Evolutionary conservation across 176 grass and related monocot genomes (phyloP), one percentile per base, ranked within the genome.

Genomic region (Triticum dicoccoides): DNA sequence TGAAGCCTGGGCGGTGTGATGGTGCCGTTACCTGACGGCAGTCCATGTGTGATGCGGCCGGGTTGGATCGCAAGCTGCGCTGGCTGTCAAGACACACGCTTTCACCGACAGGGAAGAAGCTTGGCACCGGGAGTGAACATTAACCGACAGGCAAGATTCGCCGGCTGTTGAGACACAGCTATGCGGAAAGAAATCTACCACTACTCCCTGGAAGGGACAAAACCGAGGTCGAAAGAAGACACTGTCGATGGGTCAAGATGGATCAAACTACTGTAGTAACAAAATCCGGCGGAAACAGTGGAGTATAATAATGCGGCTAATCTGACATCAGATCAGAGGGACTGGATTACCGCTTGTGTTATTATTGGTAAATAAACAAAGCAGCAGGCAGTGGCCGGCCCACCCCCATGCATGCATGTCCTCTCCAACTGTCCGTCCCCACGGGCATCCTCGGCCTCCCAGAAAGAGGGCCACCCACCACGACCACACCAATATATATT

Each of bases 391-490:
- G 6, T 37, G 49, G 39, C 37, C 38, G 39, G 39, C 20, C 38
- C 39, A 75, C 38, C 81, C 30, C 25, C 39, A 41, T 41, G 39
- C 38, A 9, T 9, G 8, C 58, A 42, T 58, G 42, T 70, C 45
- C n/a, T 65, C 65, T 66, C 14, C 29, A 69, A 49, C 73, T 37
- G 54, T 59, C 73, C 62, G 45, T 12, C 27, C 82, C 14, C 29
- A 49, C 21, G 49, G 7, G 6, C 51, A 58, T 83, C 84, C 80
- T 86, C 84, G 65, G 83, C 73, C 9, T 86, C 84, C 65, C 84
- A 86, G 54, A 86, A 67, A 84, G 13, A 76, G 20, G 65, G n/a
- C 11, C 64, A 51, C 83, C 61, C 34, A 63, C 17, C 5, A 65
- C 15, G 25, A 64, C 1, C 20, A 12, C 9, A 6, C 38, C 21